Base-by-base conservation (phyloP, 306 rosid species). In the Malus orientalis region DNA sequence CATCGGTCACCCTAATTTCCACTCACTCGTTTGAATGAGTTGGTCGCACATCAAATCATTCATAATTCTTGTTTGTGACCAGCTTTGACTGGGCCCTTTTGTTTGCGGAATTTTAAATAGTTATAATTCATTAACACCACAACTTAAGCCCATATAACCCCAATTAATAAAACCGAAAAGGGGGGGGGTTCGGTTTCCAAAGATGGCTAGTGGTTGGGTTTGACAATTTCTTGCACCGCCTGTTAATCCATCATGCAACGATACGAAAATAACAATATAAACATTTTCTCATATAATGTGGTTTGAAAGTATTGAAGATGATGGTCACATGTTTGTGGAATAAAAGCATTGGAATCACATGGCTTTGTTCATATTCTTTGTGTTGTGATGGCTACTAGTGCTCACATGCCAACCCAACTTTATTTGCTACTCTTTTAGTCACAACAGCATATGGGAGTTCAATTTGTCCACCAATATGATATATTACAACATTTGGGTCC, bases 241-340 rank as follows among this genome's bases (percentile, higher is more conserved):
- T 38, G 2, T 38, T 38, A 38, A 38, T 7, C 10, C 2, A 0
- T 38, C 2, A 2, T 7, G 42, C 1, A 38, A 38, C 42, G 42
- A 38, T 33, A 33, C 40, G 9, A 36, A 36, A 36, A 36, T 36
- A 36, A 36, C 9, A 36, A 6, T 38, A 38, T 38, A 38, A 38
- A 38, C 10, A 38, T 38, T 38, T 38, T 38, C 42, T 38, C 42
- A 38, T 42, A 42, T 42, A 42, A 42, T 12, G 57, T 87, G 75
- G 82, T 49, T 67, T 53, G 69, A 72, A 79, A 83, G 78, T 57
- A 67, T 33, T 73, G 67, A 80, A 71, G 76, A 54, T 65, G 74
- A 71, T 16, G 74, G 73, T 87, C 93, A 91, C 93, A 88, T 85
- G 91, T 81, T 72, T 73, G 87, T 83, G 84, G 89, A 86, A 89